Evolutionary conservation across 2,329 filamentous ascomycete genomes (phyloP).

Genomic region (Cordyceps cicadae): DNA sequence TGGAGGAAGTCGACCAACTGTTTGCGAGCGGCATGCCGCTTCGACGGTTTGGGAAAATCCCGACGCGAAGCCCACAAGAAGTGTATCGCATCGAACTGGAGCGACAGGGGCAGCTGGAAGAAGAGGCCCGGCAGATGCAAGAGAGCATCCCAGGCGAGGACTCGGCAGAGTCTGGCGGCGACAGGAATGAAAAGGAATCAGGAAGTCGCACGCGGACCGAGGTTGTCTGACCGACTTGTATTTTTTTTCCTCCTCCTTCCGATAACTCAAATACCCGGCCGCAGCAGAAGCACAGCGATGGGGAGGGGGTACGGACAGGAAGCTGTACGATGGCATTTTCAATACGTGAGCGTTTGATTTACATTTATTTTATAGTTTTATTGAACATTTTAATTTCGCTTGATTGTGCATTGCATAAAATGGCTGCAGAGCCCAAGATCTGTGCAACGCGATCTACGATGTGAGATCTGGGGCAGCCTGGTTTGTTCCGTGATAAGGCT

Average conservation of each 20-base stretch:
- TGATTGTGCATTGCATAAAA: not conserved
- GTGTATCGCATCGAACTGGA: not conserved
- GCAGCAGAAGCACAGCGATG: not conserved
- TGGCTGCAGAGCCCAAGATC: not conserved
- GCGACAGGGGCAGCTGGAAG: not conserved
- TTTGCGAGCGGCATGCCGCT: conserved; percentile 16
- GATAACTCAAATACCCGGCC: not conserved
- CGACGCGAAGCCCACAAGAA: conserved; percentile 4
- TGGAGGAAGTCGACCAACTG: conserved; percentile 19
- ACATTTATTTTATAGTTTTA: not conserved
- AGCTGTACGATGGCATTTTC: not conserved
- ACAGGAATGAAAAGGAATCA: conserved; percentile 3
- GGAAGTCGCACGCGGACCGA: not conserved
- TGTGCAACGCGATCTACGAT: not conserved
- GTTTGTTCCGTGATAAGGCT: not conserved
- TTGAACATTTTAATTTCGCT: not conserved
- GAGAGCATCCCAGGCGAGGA: not conserved
- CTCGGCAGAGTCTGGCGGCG: not conserved
- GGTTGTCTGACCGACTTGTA: not conserved
- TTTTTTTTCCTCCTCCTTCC: not conserved
- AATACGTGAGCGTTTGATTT: conserved; percentile 2
- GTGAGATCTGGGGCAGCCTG: not conserved
- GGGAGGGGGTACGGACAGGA: not conserved
- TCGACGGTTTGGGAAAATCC: conserved; percentile 14
- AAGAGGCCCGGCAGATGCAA: not conserved